Evolutionary conservation across 2,329 filamentous ascomycete species (phyloP).

Genomic region (Colletotrichum shisoi): DNA sequence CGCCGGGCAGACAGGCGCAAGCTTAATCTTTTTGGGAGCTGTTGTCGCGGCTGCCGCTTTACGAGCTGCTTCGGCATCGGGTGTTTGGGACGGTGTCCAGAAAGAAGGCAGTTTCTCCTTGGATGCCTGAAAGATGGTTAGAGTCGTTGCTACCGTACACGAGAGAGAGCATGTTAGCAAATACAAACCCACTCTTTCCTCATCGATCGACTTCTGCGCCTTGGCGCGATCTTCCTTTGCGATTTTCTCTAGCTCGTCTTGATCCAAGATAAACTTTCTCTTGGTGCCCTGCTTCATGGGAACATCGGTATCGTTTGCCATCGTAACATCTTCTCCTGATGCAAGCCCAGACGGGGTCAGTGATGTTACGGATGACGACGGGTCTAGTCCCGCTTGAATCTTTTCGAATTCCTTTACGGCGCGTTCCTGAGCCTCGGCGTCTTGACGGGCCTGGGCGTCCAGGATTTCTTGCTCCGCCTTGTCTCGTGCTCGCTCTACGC

Average conservation of each 20-base stretch:
- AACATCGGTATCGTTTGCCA: constrained; percentile 2
- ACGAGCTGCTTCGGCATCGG: constrained; percentile 53
- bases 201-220: constrained; percentile 73
- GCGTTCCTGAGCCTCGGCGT: constrained; percentile 73
- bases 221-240: constrained; percentile 74
- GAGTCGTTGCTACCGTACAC: constrained; percentile 16
- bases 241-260: constrained; percentile 76
- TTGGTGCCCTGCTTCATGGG: constrained; percentile 54
- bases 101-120: constrained; percentile 74
- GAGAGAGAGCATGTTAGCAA: neutral
- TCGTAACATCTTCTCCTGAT: neutral
- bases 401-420: constrained; percentile 85
- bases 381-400: constrained; percentile 74
- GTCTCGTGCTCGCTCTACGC: constrained; percentile 73
- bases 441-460: constrained; percentile 66
- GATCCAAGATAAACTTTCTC: constrained; percentile 82
- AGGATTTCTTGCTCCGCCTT: constrained; percentile 67
- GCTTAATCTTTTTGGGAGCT: constrained; percentile 67
- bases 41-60: constrained; percentile 11
- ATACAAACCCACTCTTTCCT: constrained; percentile 67
- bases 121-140: constrained; percentile 29
- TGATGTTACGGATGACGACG: constrained; percentile 39
- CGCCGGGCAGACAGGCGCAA: constrained; percentile 77
- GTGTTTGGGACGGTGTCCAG: constrained; percentile 89
- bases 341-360: neutral